Evolutionary conservation across 2,329 filamentous ascomycete species (phyloP), one percentile per base, ranked within the genome.

Genomic region (Diaporthe destruens): DNA sequence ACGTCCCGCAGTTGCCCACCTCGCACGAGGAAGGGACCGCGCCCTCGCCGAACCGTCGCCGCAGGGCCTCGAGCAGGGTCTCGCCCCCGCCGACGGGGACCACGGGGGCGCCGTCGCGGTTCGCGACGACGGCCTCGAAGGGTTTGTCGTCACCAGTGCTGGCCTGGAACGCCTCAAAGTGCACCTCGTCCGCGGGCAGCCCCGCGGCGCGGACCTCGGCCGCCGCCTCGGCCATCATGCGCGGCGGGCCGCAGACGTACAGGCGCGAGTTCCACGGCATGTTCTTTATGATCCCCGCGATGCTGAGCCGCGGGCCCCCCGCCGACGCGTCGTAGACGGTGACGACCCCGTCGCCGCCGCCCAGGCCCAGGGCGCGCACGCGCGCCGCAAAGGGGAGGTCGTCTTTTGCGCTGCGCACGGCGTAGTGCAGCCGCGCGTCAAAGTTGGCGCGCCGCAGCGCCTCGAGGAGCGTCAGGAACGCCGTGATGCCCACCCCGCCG

Each of bases 401-500:
- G 0, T 83, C 82, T 0, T 78, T 14, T 3, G 39, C 77, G 0
- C 82, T 85, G 11, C 87, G 85, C 18, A 92, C 86, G 0, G 87
- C 89, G 74, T 90, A 91, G 80, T 92, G 90, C 53, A 92, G 79
- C 29, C 83, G 82, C 49, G 85, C 86, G 71, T 85, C 85, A 78
- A 81, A 87, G 76, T 89, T 84, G 72, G 87, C 86, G 6, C 76
- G 42, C 20, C 80, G 77, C 73, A 85, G 84, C 1, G 39, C 68
- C 63, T 86, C 80, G 3, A 89, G 77, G 32, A 89, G 81, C 0
- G 82, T 76, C 11, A 93, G 77, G 75, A 92, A 92, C 0, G 91
- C 91, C 1, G 91, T 93, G 74, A 93, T 87, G 0, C 91, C 91
- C 39, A 93, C 89, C 0, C 91, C 91, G 12, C 88, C 91, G 0